phyloP scores from a whole-genome alignment of 192 early-diverging fungal genomes.

The Lunasporangiospora selenospora region DNA sequence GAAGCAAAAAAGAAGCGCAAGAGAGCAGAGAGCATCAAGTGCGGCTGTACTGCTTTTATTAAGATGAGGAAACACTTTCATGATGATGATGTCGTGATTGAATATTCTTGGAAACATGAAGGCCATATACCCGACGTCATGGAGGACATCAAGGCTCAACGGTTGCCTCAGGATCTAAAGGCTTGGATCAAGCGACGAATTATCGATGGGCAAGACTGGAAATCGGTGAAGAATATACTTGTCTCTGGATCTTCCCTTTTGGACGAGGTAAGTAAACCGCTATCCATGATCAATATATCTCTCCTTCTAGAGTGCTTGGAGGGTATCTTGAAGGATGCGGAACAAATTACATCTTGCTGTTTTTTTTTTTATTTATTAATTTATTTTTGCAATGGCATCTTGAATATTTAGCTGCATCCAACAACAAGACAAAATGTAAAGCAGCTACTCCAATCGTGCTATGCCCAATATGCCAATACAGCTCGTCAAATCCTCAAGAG shows the following conservation, averaged over 20 bases:
- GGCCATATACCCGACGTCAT: constrained; percentile 36
- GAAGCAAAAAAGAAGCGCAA: constrained; percentile 44
- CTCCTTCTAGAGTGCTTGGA: too few relatives aligned
- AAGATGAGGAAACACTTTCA: constrained; percentile 40
- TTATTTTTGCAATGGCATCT: not conserved
- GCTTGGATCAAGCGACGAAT: constrained; percentile 32
- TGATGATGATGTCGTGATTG: constrained; percentile 32
- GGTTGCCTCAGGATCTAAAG: constrained; percentile 42
- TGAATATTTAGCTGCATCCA: constrained; percentile 12
- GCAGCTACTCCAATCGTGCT: constrained; percentile 10
- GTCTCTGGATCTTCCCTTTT: constrained; percentile 20
- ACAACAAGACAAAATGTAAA: constrained; percentile 26
- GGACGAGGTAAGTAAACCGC: constrained; percentile 18
- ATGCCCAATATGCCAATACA: constrained; percentile 32
- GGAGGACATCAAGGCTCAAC: constrained; percentile 43
- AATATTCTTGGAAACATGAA: constrained; percentile 42
- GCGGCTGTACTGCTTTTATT: constrained; percentile 43
- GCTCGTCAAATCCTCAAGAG: constrained; percentile 10
- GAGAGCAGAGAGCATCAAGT: constrained; percentile 35
- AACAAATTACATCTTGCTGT: too few relatives aligned
- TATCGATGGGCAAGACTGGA: constrained; percentile 36
- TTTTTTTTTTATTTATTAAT: not conserved
- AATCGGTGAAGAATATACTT: constrained; percentile 24
- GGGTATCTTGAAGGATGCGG: too few relatives aligned
- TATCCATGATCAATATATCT: too few relatives aligned